Base-by-base conservation (phyloP, 2,329 filamentous ascomycete genomes). In the Ophiostoma australiae region DNA sequence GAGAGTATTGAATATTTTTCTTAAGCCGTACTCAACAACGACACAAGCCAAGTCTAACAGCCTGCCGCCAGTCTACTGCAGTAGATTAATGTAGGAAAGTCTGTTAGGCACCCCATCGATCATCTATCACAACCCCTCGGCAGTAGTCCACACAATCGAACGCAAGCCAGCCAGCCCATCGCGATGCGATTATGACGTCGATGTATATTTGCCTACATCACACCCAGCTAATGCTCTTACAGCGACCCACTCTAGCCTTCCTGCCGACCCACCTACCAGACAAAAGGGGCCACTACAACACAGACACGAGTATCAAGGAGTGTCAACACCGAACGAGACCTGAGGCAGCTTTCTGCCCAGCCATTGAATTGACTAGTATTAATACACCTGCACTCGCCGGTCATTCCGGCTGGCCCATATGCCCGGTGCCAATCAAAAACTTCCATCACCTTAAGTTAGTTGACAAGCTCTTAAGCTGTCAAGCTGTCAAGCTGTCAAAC, bases 261-360 rank as follows among this genome's bases (percentile, higher is more conserved):
- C 58, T 17, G 11, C 27, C 27, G 58, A 63, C 58, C 58, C 58
- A 63, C 58, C 27, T 27, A 17, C 10, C 58, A 63, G 58, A 63
- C 58, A 63, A 63, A 63, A 63, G 58, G 58, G 58, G 58, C 58
- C 58, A 63, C 58, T 33, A 63, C 8, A 63, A 27, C 55, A 61
- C 55, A 23, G 55, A 20, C 41, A 44, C 41, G 44, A 63, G 58
- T 63, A 63, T 63, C 58, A 63, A 27, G 58, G 58, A 63, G 58
- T 63, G 27, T 63, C 58, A 63, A 63, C 27, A 63, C 27, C 27
- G 52, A 58, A 17, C 58, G 52, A 27, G 58, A 61, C 27, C 58
- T 33, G 58, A 63, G 27, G 58, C 58, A 63, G 27, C 27, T 41
- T 33, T 20, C 27, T 17, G 17, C 27, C 20, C 44, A 20, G 17